Evolutionary conservation across 108 stramenopile species (phyloP), one percentile per base, ranked within the genome.

Genomic region (Discostella stelligeroides): DNA sequence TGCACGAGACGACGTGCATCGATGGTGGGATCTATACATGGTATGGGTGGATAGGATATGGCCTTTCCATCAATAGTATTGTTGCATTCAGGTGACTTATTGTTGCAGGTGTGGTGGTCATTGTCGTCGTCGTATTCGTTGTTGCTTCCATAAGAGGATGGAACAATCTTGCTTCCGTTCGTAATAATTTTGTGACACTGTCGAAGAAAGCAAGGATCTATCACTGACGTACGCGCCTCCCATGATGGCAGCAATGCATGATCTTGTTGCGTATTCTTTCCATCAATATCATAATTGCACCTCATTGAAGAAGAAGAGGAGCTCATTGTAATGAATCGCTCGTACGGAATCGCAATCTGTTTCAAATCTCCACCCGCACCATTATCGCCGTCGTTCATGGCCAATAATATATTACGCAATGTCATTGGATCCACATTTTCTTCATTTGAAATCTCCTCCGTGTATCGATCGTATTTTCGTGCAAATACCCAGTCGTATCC

Each of bases 391-490:
- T 43, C 45, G 59, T 43, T 60, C 18, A 89, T 79, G 34, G 85
- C 84, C 2, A 60, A 4, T 29, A 79, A 10, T 23, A 90, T 45
- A 74, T 91, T 87, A 1, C 57, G 14, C 17, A 53, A 20, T 14
- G 86, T 86, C 25, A 74, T 29, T 17, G 70, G 79, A 41, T 90
- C 89, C 14, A 90, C 55, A n/a, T 76, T 48, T 46, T 68, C 56
- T 15, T 74, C 62, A 3, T 34, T 3, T 5, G 88, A 88, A 10
- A 90, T 74, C 82, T 95, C 94, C 72, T 95, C 94, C 0, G 88
- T 92, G 18, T 56, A 63, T 15, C 74, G 77, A 84, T 90, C 81
- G 55, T 91, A 95, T 53, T 57, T 60, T 38, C 85, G 63, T 27
- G 85, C 72, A 66, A 88, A 73, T 18, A 82, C 61, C 84, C 84